phyloP scores from a whole-genome alignment of 306 rosid genomes.

The Pyrus communis region DNA sequence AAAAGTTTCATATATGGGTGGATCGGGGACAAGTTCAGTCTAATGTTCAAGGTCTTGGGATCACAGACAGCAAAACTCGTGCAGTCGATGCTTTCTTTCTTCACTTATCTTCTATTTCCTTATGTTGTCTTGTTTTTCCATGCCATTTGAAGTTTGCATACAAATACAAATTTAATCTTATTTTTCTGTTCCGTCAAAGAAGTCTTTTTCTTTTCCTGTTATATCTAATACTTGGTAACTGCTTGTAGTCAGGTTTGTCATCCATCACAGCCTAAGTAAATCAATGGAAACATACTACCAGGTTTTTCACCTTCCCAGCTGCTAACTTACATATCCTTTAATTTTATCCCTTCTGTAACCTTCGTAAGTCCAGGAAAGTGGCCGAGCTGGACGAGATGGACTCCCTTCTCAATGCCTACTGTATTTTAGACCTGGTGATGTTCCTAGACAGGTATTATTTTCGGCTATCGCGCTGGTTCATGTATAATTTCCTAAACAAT shows the following conservation, averaged over 20 bases:
- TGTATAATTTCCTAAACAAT: slow-evolving; percentile 4
- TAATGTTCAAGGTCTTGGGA: not conserved
- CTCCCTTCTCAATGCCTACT: slow-evolving; percentile 94
- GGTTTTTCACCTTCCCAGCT: slow-evolving; percentile 42
- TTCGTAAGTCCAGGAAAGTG: slow-evolving; percentile 68
- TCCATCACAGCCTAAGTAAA: slow-evolving; percentile 97
- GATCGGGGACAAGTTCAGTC: not conserved
- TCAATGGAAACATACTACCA: slow-evolving; percentile 97
- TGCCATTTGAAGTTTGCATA: not conserved
- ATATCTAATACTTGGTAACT: slow-evolving; percentile 26
- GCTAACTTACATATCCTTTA: slow-evolving; percentile 4
- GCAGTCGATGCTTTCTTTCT: not conserved
- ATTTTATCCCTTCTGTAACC: slow-evolving; percentile 15
- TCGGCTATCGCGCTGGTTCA: not conserved
- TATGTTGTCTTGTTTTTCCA: not conserved
- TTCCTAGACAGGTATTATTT: slow-evolving; percentile 70
- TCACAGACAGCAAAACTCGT: not conserved
- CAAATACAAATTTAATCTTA: not conserved
- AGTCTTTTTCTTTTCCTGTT: not conserved
- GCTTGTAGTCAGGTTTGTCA: slow-evolving; percentile 91
- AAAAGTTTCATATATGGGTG: not conserved
- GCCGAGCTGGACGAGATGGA: slow-evolving; percentile 98
- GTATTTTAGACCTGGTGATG: slow-evolving; percentile 83
- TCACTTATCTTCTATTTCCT: not conserved
- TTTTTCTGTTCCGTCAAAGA: not conserved